Conservation (phyloP, 345 rosid species). For the Turritis glabra region DNA sequence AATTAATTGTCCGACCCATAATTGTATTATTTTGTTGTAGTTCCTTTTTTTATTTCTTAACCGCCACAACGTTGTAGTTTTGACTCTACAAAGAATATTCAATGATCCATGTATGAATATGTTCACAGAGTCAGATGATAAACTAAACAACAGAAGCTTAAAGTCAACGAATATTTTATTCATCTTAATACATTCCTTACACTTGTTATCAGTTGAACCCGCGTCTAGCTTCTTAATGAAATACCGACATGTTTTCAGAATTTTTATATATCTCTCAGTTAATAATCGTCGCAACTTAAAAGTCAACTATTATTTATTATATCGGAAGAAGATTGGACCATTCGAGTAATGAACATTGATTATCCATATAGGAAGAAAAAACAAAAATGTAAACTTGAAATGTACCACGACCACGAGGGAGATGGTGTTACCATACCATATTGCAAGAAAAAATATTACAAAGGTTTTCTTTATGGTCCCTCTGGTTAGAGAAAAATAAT, state of each 20-base stretch:
- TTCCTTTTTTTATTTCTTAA: no score
- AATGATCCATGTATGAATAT: not conserved
- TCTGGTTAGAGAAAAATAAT: conserved; percentile 1
- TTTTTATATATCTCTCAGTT: not conserved
- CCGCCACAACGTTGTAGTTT: conserved; percentile 17
- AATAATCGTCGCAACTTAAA: conserved; percentile 2
- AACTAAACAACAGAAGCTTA: conserved; percentile 3
- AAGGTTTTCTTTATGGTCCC: conserved; percentile 25
- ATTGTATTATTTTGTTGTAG: conserved; percentile 7
- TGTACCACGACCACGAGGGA: conserved; percentile 39
- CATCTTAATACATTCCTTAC: conserved; percentile 20
- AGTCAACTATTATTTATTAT: conserved; percentile 34
- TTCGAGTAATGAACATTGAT: conserved; percentile 6
- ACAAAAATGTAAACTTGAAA: conserved; percentile 24
- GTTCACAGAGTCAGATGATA: not conserved
- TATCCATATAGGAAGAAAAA: conserved; percentile 7
- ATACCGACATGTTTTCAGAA: conserved; percentile 15
- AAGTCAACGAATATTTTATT: conserved; percentile 32
- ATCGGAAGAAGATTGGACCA: conserved; percentile 11
- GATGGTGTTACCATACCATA: conserved; percentile 31
- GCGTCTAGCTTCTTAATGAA: not conserved
- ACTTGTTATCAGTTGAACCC: not conserved
- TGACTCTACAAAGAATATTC: conserved; percentile 10
- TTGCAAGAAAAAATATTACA: conserved; percentile 14
- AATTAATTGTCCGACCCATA: not conserved